Conservation (phyloP, 2,329 filamentous ascomycete genomes). For the Aspergillus ochraceoroseus region DNA sequence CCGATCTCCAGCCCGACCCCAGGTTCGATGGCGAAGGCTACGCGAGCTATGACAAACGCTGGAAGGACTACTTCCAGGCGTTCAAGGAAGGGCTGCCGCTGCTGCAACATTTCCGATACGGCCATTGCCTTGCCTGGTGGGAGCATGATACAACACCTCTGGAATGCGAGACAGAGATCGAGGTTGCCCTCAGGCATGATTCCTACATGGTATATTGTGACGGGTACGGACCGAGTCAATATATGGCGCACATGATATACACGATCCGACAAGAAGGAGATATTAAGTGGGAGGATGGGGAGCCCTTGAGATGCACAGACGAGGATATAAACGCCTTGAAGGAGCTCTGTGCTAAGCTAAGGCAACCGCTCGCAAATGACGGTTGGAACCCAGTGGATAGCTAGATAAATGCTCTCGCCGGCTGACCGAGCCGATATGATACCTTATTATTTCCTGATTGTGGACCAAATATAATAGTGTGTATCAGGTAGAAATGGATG, state of each 20-base stretch:
- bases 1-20: neutral
- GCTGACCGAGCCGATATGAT: no score
- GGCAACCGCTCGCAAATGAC: no score
- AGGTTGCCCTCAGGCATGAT: slow-evolving; percentile 12
- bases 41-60: slow-evolving; percentile 17
- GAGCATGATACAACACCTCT: slow-evolving; percentile 16
- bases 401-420: no score
- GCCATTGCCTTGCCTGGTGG: slow-evolving; percentile 8
- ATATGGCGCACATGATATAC: slow-evolving; percentile 14
- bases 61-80: slow-evolving; percentile 22
- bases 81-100: slow-evolving; percentile 19
- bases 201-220: slow-evolving; percentile 23
- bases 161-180: slow-evolving; percentile 19
- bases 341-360: no score
- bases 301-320: neutral
- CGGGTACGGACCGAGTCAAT: slow-evolving; percentile 19
- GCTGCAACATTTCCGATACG: slow-evolving; percentile 20
- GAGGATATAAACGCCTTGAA: no score
- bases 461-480: no score
- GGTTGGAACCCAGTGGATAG: no score
- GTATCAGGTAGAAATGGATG: no score
- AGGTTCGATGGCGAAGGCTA: neutral
- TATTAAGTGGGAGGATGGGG: neutral
- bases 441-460: no score
- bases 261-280: slow-evolving; percentile 1